phyloP scores from a whole-genome alignment of 495 filamentous ascomycete genomes.

The Podospora didyma region DNA sequence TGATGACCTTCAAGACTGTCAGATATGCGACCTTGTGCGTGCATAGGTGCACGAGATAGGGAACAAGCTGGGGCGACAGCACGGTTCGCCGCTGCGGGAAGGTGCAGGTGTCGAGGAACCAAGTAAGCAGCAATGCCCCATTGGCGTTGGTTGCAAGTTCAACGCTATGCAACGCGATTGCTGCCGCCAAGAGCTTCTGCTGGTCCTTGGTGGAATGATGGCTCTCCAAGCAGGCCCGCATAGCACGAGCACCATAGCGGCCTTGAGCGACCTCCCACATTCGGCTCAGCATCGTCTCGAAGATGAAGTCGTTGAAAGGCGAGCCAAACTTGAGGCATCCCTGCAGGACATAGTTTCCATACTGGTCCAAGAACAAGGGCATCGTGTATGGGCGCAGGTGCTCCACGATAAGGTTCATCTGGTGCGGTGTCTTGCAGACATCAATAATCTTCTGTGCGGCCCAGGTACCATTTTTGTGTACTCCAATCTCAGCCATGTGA shows the following conservation, averaged over 20 bases:
- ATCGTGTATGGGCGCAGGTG: conserved; percentile 79
- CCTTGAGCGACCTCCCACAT: conserved; percentile 96
- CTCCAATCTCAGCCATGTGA: conserved; percentile 91
- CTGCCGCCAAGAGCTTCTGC: conserved; percentile 89
- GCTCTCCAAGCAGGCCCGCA: conserved; percentile 96
- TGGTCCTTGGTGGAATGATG: conserved; percentile 94
- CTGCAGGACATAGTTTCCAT: conserved; percentile 96
- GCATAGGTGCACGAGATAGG: conserved; percentile 94
- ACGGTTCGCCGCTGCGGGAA: conserved; percentile 90
- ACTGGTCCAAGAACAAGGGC: conserved; percentile 92
- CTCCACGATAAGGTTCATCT: conserved; percentile 82
- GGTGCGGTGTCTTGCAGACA: conserved; percentile 76
- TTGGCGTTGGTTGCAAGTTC: conserved; percentile 96
- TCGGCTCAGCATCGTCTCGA: conserved; percentile 90
- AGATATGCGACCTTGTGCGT: conserved; percentile 98
- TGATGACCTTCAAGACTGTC: conserved; percentile 97
- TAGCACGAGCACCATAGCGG: conserved; percentile 88
- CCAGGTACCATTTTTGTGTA: conserved; percentile 99
- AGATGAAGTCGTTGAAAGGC: conserved; percentile 93
- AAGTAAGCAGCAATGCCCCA: conserved; percentile 88
- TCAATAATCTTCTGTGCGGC: conserved; percentile 99
- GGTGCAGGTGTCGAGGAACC: conserved; percentile 98
- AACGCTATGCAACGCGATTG: conserved; percentile 92
- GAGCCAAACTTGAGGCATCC: conserved; percentile 86
- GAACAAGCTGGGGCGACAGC: conserved; percentile 86